These are phyloP conservation scores for Starmera dryadoides DNA, from an alignment of 805 yeast species.

Conservation along the genomic window DNA sequence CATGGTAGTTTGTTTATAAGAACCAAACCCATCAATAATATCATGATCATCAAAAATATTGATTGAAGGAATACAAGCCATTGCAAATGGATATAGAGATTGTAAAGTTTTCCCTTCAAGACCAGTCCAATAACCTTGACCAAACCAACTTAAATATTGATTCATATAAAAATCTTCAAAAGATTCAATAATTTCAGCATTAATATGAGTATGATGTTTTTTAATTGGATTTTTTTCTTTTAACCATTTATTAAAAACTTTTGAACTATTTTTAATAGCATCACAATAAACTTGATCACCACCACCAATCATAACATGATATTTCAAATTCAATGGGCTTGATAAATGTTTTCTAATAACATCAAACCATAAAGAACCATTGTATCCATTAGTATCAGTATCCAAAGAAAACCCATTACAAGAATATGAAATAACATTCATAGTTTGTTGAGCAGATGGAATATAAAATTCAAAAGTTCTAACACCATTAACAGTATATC, in stretches of 20 bases:
- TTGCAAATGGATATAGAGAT: slow-evolving; percentile 59
- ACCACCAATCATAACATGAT: slow-evolving; percentile 96
- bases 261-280: slow-evolving; percentile 55
- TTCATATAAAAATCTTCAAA: slow-evolving; percentile 61
- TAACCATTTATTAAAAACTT: slow-evolving; percentile 55
- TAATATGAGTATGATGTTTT: slow-evolving; percentile 36
- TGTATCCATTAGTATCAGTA: slow-evolving; percentile 58
- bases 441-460: slow-evolving; percentile 57
- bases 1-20: slow-evolving; percentile 77
- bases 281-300: slow-evolving; percentile 96
- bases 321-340: slow-evolving; percentile 51
- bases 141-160: slow-evolving; percentile 84
- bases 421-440: slow-evolving; percentile 78
- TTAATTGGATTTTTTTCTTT: slow-evolving; percentile 40
- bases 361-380: slow-evolving; percentile 82
- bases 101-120: slow-evolving; percentile 57
- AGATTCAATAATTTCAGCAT: slow-evolving; percentile 43
- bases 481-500: slow-evolving; percentile 49
- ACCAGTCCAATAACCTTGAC: slow-evolving; percentile 82
- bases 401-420: slow-evolving; percentile 86
- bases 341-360: slow-evolving; percentile 58
- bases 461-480: slow-evolving; percentile 58
- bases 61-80: slow-evolving; percentile 77
- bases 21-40: slow-evolving; percentile 93
- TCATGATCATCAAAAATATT: slow-evolving; percentile 95